These are phyloP conservation scores for Solanum corneliomulleri DNA, from an alignment of 257 asterid genomes.

Conservation along the genomic window DNA sequence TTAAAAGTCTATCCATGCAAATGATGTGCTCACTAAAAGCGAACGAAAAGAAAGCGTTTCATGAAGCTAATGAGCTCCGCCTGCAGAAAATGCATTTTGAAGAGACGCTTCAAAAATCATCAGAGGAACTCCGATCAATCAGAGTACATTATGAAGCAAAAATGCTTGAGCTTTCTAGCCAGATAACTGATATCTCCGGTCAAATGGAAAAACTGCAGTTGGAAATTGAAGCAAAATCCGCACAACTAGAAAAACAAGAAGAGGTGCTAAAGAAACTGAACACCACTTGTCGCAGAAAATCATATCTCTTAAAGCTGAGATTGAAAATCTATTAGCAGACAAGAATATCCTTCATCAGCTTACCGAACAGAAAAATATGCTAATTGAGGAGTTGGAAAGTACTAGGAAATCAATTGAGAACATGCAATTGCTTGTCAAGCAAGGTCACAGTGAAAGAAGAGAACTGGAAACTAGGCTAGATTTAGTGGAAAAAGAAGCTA, in stretches of 20 bases:
- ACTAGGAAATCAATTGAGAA: constrained; percentile 29
- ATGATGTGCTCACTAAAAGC: constrained; percentile 65
- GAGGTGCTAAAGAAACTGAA: constrained; percentile 9
- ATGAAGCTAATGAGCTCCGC: constrained; percentile 68
- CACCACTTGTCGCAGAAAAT: background rate
- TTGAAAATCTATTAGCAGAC: background rate
- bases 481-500: constrained; percentile 28
- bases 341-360: constrained; percentile 19
- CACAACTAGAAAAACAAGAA: constrained; percentile 33
- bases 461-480: constrained; percentile 34
- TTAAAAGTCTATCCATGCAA: constrained; percentile 56
- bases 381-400: constrained; percentile 35
- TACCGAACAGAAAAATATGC: constrained; percentile 27
- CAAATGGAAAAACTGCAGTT: constrained; percentile 37
- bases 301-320: background rate
- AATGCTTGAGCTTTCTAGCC: constrained; percentile 37
- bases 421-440: constrained; percentile 28
- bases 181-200: constrained; percentile 19
- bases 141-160: constrained; percentile 37
- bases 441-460: constrained; percentile 34
- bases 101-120: constrained; percentile 47
- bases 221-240: constrained; percentile 30
- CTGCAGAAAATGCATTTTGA: constrained; percentile 40
- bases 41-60: constrained; percentile 73
- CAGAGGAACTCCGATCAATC: constrained; percentile 28